Base-by-base conservation (phyloP, 139 green algal species). In the Picochlorum sp. region DNA sequence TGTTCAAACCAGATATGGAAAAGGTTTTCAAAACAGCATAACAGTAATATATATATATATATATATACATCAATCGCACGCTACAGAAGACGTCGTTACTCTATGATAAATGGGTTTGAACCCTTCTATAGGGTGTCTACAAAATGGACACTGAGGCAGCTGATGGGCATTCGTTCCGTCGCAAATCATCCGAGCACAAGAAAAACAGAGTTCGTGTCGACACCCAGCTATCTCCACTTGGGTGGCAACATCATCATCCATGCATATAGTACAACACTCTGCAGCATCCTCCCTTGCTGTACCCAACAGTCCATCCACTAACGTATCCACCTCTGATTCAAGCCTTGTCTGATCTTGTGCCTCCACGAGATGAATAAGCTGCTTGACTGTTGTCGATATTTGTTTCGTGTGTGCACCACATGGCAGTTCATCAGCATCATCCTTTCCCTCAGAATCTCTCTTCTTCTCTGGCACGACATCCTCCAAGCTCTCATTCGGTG, bases 131-230 rank as follows among this genome's bases (percentile, higher is more conserved):
- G 72, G 52, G 49, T 62, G 60, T 8, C 72, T 47, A 44, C 72
- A 74, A 50, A 78, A 74, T n/a, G 72, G 72, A 66, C 72, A 78
- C 34, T 73, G 49, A 21, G 72, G 72, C 30, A 78, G 16, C 15
- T 28, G 6, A 62, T 78, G 66, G 50, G 70, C 72, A 10, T 66
- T 49, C 37, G 15, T 41, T 41, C 34, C 45, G 18, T 49, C 60
- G 32, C 72, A 78, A 28, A 78, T 45, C 3, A 61, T 61, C 9
- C 71, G 49, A 2, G 71, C 71, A 47, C 71, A 78, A 21, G 32
- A 7, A 49, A 78, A 78, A 64, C 71, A 78, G 9, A 78, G 41
- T 30, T 70, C 65, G 41, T 78, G 71, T 24, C 50, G 16, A 60
- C 71, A 78, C 4, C 61, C 71, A 15, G 44, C 28, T 44, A 77